Conservation (phyloP, 345 rosid genomes). For the Iberis pinnata region DNA sequence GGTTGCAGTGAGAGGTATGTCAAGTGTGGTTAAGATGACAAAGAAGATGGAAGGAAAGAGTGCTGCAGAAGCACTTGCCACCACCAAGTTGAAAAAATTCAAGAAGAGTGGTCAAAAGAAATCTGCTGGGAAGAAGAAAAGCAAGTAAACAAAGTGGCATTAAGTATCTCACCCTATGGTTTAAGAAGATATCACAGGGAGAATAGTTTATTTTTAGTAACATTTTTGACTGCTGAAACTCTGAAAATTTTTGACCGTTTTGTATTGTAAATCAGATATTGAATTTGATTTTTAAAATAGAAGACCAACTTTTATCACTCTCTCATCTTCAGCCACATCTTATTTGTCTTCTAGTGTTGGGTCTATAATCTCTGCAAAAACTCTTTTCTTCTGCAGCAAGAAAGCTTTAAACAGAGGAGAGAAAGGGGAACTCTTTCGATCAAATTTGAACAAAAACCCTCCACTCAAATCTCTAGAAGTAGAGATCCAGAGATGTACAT, state of each 20-base stretch:
- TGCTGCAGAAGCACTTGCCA: conserved; percentile 30
- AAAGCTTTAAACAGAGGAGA: not conserved
- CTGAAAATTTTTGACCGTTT: not conserved
- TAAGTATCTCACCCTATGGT: not conserved
- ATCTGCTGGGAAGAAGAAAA: conserved; percentile 31
- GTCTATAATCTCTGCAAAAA: not conserved
- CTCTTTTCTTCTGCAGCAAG: not conserved
- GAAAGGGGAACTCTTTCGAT: too few species aligned
- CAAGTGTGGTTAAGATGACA: conserved; percentile 68
- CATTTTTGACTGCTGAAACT: conserved; percentile 20
- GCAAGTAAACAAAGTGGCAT: conserved; percentile 20
- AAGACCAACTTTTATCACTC: not conserved
- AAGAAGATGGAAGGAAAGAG: conserved; percentile 77
- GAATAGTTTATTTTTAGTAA: not conserved
- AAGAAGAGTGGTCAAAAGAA: conserved; percentile 28
- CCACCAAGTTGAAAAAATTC: conserved; percentile 22
- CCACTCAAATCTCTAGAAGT: too few species aligned
- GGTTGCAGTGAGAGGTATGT: conserved; percentile 82
- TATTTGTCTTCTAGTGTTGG: not conserved
- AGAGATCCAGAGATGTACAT: too few species aligned
- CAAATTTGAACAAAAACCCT: too few species aligned
- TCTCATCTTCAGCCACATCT: not conserved
- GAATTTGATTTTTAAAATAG: too few species aligned
- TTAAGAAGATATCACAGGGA: conserved; percentile 1
- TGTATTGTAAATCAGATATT: conserved; percentile 13